Evolutionary conservation across 2,329 filamentous ascomycete species (phyloP), one percentile per base, ranked within the genome.

Genomic region (Ascochyta rabiei): DNA sequence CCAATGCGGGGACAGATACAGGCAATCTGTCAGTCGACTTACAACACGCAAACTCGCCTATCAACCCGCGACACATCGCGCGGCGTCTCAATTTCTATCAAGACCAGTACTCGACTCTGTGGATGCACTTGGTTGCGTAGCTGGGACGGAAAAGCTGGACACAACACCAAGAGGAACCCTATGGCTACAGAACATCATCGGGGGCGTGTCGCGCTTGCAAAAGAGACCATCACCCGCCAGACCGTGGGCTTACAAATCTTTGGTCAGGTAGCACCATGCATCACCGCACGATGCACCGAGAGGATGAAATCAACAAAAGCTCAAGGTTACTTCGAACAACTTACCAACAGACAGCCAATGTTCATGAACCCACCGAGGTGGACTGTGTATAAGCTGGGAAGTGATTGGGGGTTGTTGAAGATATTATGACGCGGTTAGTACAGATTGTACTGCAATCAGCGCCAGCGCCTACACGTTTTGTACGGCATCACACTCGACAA

Each of bases 1-100:
- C 43, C 35, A 53, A 53, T 47, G 43, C 38, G 50, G 50, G 42
- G 43, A 48, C 43, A 48, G n/a, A n/a, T 18, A 31, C 38, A 35
- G 26, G 31, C 30, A 43, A 38, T 31, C 37, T 40, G 35, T 19
- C 50, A 48, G 24, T 42, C 21, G 16, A 33, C 24, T 26, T 18
- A 33, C 30, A 8, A 21, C 10, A 42, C 37, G 24, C 31, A 33
- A 21, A 37, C 7, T 43, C 38, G 6, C 33, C 37, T 16, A 18
- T 6, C 23, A 23, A 13, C 31, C 23, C 18, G 19, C 31, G 19
- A 30, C 18, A 23, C 38, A 2, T 21, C 30, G 15, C 15, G 18
- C 23, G n/a, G 16, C 24, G 18, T 38, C 7, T 24, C 30, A 12
- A 15, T 5, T 6, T 12, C 0, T 16, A 30, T 7, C 15, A 5